Evolutionary conservation across 2,329 filamentous ascomycete genomes (phyloP), one percentile per base, ranked within the genome.

Genomic region (Hypoxylon sp.): DNA sequence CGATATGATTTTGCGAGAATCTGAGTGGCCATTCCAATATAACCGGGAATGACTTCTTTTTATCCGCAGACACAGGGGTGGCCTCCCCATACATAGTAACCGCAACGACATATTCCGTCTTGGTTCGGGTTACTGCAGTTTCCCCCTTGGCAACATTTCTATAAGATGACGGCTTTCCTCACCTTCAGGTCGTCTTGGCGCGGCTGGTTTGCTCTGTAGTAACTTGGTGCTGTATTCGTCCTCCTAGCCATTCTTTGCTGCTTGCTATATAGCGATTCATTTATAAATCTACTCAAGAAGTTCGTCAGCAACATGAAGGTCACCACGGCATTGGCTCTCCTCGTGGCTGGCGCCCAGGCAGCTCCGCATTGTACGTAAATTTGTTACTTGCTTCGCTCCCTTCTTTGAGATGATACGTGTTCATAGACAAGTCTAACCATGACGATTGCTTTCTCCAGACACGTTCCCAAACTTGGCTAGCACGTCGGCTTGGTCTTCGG

Each of bases 401-500:
- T 48, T 2, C 26, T 14, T 31, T 13, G 8, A n/a, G 17, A 46
- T 55, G 13, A n/a, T 17, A 19, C 13, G 10, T 14, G 6, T 46
- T 19, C 17, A 22, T 44, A 19, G 10, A 22, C 2, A 44, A 44
- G n/a, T 55, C 59, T 63, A 48, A 63, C 50, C 5, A 44, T 3
- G 14, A 5, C 14, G 2, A 4, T 31, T 26, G 35, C 24, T 5
- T 17, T 19, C 13, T 19, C 1, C 14, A 78, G 76, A 78, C 59
- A 78, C 77, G 6, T 78, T 78, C 63, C 77, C 77, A 24, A 74
- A 77, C 31, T 70, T 78, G 11, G 55, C 67, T 2, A 76, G 76
- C 46, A 77, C 76, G 9, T 31, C 73, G 14, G 74, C 73, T 33
- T 78, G 77, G 77, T 73, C 74, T 4, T 77, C 74, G 6, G 77